A percentile compares a stretch with the other conserved stretches of the same genome.
phyloP scores from a whole-genome alignment of 768 basidiomycete species.

The Dictyophora rubrovolvata region DNA sequence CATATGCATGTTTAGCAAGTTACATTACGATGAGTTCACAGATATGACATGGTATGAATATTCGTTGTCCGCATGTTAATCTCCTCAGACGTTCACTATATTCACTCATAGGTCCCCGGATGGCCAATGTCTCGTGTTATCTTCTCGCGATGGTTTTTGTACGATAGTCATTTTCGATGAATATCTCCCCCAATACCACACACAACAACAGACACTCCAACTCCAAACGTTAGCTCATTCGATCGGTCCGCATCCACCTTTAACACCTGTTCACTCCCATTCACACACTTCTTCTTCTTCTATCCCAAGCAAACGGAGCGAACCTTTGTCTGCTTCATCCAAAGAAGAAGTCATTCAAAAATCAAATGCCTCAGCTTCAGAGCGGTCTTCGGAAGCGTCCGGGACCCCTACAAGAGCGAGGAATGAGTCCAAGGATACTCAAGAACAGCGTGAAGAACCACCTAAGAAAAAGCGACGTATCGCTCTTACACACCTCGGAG shows the following conservation, averaged over 20 bases:
- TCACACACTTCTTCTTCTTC: conserved; percentile 15
- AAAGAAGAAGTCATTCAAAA: too few relatives aligned
- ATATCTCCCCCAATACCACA: conserved; percentile 77
- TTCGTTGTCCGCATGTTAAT: not conserved
- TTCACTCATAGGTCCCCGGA: conserved; percentile 71
- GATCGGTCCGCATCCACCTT: conserved; percentile 18
- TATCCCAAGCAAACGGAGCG: conserved; percentile 25
- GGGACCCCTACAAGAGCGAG: not conserved
- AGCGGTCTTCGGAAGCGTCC: not conserved
- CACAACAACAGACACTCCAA: conserved; percentile 85
- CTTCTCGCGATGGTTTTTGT: conserved; percentile 95
- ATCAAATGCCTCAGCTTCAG: too few relatives aligned
- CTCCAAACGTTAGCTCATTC: conserved; percentile 79
- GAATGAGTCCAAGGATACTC: conserved; percentile 9
- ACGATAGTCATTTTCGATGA: conserved; percentile 93
- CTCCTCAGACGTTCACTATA: conserved; percentile 2
- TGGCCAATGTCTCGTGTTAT: conserved; percentile 84
- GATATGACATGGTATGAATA: conserved; percentile 83
- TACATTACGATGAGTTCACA: conserved; percentile 97
- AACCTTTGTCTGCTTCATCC: conserved; percentile 9
- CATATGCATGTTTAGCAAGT: conserved; percentile 80
- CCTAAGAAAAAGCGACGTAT: conserved; percentile 82
- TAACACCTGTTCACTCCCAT: conserved; percentile 15
- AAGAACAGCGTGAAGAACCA: conserved; percentile 34
- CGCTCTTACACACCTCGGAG: conserved; percentile 62